Conservation (phyloP, 768 basidiomycete genomes). For the Lentinula raphanica region DNA sequence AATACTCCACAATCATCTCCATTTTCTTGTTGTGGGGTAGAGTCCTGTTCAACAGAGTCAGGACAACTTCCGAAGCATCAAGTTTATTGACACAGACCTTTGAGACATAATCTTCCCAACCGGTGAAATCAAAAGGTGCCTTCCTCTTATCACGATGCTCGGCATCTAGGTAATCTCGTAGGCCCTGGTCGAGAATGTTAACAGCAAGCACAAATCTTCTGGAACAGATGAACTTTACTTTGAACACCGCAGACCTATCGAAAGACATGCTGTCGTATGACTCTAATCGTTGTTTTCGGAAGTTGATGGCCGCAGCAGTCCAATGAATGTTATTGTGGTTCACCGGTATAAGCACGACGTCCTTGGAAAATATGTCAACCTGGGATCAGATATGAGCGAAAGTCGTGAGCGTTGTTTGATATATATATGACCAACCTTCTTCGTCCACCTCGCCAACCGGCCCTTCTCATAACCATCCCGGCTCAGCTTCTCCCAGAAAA, state of each 20-base stretch:
- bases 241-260: constrained; percentile 53
- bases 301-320: constrained; percentile 91
- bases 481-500: constrained; percentile 84
- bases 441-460: constrained; percentile 88
- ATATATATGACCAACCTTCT: constrained; percentile 56
- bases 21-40: constrained; percentile 88
- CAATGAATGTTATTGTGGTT: constrained; percentile 91
- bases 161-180: constrained; percentile 72
- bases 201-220: neutral
- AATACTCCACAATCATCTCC: constrained; percentile 95
- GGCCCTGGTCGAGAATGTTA: constrained; percentile 33
- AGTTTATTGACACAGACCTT: constrained; percentile 35
- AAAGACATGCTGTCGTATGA: constrained; percentile 92
- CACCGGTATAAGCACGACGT: constrained; percentile 79
- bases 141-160: constrained; percentile 89
- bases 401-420: neutral
- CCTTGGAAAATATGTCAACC: constrained; percentile 91
- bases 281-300: constrained; percentile 84
- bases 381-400: constrained; percentile 23
- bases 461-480: constrained; percentile 78
- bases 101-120: constrained; percentile 69
- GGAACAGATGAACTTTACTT: constrained; percentile 39
- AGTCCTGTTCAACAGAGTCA: constrained; percentile 34
- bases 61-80: neutral
- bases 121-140: constrained; percentile 77